Base-by-base conservation (phyloP, 2,329 filamentous ascomycete species). In the Fusarium secorum region DNA sequence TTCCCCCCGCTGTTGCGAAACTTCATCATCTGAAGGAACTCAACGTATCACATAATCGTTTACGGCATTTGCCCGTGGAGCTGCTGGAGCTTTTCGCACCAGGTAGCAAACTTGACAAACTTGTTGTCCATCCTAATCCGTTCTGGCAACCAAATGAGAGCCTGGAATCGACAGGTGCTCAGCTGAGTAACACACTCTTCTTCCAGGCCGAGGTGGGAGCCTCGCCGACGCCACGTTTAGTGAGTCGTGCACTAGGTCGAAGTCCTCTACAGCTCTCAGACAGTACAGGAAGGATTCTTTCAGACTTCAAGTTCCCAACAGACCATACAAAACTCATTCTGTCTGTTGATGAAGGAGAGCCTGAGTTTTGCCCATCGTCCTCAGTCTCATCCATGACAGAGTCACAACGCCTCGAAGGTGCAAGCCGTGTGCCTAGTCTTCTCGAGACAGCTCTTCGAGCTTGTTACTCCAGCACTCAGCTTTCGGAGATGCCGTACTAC, bases 51-150 rank as follows among this genome's bases (percentile, higher is more conserved):
- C 86, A 90, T 57, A 93, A 93, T 67, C 79, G 81, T 9, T 81
- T 94, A 15, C 83, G 83, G 11, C 86, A 82, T 65, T 82, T 94
- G 2, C 91, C 91, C 0, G 86, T 83, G 59, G 90, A 92, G 75
- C 80, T 93, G 2, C 81, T 93, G 2, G 79, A 86, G 28, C 81
- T 93, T 4, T 78, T 92, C 24, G 78, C 81, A 35, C 75, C 78
- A 14, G 76, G 79, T 1, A 78, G 81, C 48, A 84, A 82, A 24
- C 81, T 91, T n/a, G 77, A 79, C 17, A 83, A 83, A 8, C 79
- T 93, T n/a, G 82, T 82, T 30, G 72, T 90, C 5, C 85, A 88
- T 60, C 90, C 90, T 1, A 93, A 93, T 74, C 88, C 88, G 0
- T 90, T 91, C 65, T 81, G 86, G 60, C 79, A 85, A 55, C 83